Evolutionary conservation across 176 grass and related monocot genomes (phyloP).

Genomic region (Alloteropsis semialata): DNA sequence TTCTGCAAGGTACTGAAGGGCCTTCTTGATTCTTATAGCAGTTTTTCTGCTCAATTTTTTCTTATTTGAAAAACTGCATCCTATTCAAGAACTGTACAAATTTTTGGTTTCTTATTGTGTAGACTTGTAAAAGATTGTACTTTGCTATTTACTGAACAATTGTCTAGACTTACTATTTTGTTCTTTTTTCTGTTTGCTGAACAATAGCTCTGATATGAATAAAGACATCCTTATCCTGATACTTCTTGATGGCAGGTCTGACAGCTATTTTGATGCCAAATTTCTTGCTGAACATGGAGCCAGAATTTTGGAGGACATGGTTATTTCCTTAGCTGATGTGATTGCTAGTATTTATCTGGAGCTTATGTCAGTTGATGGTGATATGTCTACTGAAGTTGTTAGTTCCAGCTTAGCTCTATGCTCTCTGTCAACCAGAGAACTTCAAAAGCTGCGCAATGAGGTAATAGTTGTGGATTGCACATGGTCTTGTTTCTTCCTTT

Average conservation of each 20-base stretch:
- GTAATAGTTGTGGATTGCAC: constrained; percentile 31
- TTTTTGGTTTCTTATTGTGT: not conserved
- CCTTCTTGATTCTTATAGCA: not conserved
- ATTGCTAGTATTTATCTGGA: constrained; percentile 88
- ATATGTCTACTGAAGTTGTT: constrained; percentile 61
- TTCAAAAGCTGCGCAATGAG: constrained; percentile 91
- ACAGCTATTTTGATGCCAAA: constrained; percentile 62
- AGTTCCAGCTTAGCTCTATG: constrained; percentile 68
- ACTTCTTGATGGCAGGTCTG: constrained; percentile 47
- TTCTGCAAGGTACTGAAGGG: constrained; percentile 60
- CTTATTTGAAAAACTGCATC: not conserved
- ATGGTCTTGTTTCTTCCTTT: not conserved
- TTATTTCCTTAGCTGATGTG: constrained; percentile 84
- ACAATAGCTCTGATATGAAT: not conserved
- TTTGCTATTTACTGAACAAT: not conserved
- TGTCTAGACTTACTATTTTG: not conserved
- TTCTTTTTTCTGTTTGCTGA: not conserved
- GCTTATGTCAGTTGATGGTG: constrained; percentile 82
- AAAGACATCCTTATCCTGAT: constrained; percentile 15
- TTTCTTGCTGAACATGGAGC: constrained; percentile 66
- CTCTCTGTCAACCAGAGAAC: constrained; percentile 78
- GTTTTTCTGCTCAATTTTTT: not conserved
- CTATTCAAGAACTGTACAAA: not conserved
- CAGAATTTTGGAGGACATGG: constrained; percentile 82
- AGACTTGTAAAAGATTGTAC: not conserved